Percentiles rank a stretch among this genome's conserved stretches.
Evolutionary conservation across 2,329 filamentous ascomycete genomes (phyloP).

Genomic region (Rhynchosporium graminicola): DNA sequence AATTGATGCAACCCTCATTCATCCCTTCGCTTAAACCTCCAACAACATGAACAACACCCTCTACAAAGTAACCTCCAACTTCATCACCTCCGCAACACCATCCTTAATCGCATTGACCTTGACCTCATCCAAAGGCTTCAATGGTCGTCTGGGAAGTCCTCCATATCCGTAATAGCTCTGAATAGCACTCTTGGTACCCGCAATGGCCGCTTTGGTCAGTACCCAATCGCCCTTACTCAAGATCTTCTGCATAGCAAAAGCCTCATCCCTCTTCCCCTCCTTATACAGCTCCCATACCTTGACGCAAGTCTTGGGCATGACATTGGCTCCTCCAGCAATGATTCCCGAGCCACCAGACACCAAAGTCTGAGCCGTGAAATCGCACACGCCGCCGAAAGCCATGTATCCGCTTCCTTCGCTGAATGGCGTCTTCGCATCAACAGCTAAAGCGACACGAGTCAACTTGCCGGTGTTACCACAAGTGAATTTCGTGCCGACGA

Average conservation of each 20-base stretch:
- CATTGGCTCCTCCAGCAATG: conserved; percentile 83
- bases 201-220: conserved; percentile 78
- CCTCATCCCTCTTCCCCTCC: conserved; percentile 73
- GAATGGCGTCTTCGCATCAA: conserved; percentile 67
- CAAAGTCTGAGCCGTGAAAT: conserved; percentile 83
- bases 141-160: conserved; percentile 70
- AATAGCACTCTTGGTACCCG: conserved; percentile 83
- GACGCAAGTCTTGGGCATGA: conserved; percentile 80
- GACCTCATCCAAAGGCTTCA: conserved; percentile 64
- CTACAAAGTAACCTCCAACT: conserved; percentile 55
- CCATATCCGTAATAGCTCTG: conserved; percentile 82
- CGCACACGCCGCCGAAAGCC: conserved; percentile 84
- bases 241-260: conserved; percentile 73
- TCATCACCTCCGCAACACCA: conserved; percentile 64
- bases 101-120: conserved; percentile 54
- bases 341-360: conserved; percentile 79
- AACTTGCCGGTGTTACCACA: conserved; percentile 90
- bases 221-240: conserved; percentile 81
- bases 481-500: conserved; percentile 88
- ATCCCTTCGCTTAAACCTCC: conserved; percentile 1
- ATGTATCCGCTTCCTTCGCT: conserved; percentile 68
- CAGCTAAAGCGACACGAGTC: conserved; percentile 74
- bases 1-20: too few species aligned
- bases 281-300: conserved; percentile 76
- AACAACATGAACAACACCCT: neutral